Evolutionary conservation across 1,139 yeast genomes (phyloP).

Genomic region (Yamadazyma kanchanaburiensis): DNA sequence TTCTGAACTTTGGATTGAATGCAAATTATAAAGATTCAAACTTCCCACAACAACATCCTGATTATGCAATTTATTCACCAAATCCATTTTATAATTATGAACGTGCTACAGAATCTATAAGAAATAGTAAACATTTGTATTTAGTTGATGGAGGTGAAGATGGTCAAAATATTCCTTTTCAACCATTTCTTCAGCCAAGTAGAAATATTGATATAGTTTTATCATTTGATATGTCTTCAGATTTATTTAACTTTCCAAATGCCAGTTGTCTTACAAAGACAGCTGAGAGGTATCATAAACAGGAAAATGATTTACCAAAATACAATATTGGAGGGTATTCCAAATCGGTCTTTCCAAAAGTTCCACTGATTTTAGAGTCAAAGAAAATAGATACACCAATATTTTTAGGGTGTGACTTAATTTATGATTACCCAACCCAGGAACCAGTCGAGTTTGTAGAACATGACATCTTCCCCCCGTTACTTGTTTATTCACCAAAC

Average conservation of each 20-base stretch:
- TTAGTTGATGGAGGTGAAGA: conserved; percentile 46
- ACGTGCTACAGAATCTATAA: conserved; percentile 10
- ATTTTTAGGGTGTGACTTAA: conserved; percentile 56
- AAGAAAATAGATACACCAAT: conserved; percentile 25
- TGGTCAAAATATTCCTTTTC: conserved; percentile 43
- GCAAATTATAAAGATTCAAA: conserved; percentile 15
- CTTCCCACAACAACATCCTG: conserved; percentile 43
- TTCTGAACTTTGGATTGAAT: conserved; percentile 48
- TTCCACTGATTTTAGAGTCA: conserved; percentile 4
- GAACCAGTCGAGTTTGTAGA: neutral
- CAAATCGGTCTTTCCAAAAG: conserved; percentile 5
- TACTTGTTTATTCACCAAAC: conserved; percentile 54
- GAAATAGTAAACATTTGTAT: conserved; percentile 21
- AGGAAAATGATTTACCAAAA: conserved; percentile 18
- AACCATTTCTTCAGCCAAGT: conserved; percentile 28
- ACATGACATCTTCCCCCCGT: conserved; percentile 41
- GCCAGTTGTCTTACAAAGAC: conserved; percentile 26
- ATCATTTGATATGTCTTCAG: conserved; percentile 40
- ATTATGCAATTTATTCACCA: conserved; percentile 69
- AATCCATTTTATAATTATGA: conserved; percentile 61
- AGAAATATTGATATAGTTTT: conserved; percentile 32
- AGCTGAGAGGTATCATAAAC: conserved; percentile 17
- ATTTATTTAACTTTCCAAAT: conserved; percentile 35
- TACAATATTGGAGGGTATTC: conserved; percentile 9
- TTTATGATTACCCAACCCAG: conserved; percentile 23